phyloP scores from a whole-genome alignment of 768 basidiomycete genomes.

The Lactarius trivialis region DNA sequence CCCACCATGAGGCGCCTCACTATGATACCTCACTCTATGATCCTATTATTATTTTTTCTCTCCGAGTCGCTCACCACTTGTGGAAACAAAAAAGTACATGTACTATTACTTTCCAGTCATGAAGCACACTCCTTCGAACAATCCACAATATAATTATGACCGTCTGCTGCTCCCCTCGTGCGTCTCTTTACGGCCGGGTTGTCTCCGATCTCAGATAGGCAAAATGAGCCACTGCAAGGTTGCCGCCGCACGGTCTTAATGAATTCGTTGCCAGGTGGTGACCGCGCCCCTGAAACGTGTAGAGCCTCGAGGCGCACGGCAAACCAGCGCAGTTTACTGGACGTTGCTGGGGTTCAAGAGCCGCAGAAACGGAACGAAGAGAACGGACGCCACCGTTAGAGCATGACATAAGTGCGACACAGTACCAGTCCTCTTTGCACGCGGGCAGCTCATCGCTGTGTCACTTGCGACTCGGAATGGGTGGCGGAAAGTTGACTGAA shows the following conservation, averaged over 20 bases:
- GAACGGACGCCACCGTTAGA: background rate
- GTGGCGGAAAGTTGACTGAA: background rate
- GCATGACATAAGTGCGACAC: background rate
- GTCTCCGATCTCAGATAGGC: background rate
- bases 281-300: constrained; percentile 18
- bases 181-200: background rate
- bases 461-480: background rate
- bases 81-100: constrained; percentile 1
- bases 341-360: background rate
- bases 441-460: background rate
- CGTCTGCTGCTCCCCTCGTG: constrained; percentile 16
- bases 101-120: background rate
- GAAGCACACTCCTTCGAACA: background rate
- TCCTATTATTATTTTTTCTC: background rate
- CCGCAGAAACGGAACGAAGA: background rate
- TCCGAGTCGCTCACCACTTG: too few relatives aligned
- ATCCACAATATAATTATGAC: background rate
- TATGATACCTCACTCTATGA: background rate
- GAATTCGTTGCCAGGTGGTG: constrained; percentile 8
- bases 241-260: constrained; percentile 12
- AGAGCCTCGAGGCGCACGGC: constrained; percentile 13
- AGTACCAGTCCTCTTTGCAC: background rate
- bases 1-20: background rate
- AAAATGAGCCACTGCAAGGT: background rate
- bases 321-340: constrained; percentile 13